Base-by-base conservation (phyloP, 495 filamentous ascomycete genomes). In the Xylaria sp. region DNA sequence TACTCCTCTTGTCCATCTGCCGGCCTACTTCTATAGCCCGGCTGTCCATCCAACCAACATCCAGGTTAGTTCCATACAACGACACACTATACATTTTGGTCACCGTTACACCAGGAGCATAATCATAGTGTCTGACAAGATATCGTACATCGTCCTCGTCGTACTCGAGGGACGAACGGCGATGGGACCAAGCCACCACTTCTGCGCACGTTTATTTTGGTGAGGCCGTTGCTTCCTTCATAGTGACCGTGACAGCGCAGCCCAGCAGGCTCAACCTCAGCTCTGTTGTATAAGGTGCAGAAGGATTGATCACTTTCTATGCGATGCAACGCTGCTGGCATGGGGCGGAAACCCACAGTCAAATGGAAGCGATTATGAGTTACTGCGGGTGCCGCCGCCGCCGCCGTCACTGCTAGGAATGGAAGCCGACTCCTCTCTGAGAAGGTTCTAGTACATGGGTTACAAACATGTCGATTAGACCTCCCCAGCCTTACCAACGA, bases 111-210 rank as follows among this genome's bases (percentile, higher is more conserved):
- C 29, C 26, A 58, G 24, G 52, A 5, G 24, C 26, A 31, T 55
- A 12, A 17, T 31, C n/a, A n/a, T n/a, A n/a, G n/a, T 37, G n/a
- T 40, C 58, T n/a, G 41, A 61, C 58, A 40, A 61, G 58, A 24
- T 19, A 41, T 21, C 11, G 33, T 40, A 24, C 58, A 61, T 35
- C 58, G 17, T 61, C 19, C 33, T 61, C 58, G 19, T 37, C 29
- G 21, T 37, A 29, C 11, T 19, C 17, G 26, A 1, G 52, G 3
- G 26, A 55, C 4, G 31, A 19, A 15, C 11, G 11, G 24, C 52
- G 11, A 2, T 12, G 52, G 21, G 4, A 2, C 21, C 50, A 19
- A 53, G 50, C n/a, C 21, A 55, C 21, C 17, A 31, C 26, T 29
- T 55, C 21, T 12, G 52, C 26, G 3, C 21, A 12, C 26, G 50